Evolutionary conservation across 2,329 filamentous ascomycete genomes (phyloP).

Genomic region (Claviceps fusiformis): DNA sequence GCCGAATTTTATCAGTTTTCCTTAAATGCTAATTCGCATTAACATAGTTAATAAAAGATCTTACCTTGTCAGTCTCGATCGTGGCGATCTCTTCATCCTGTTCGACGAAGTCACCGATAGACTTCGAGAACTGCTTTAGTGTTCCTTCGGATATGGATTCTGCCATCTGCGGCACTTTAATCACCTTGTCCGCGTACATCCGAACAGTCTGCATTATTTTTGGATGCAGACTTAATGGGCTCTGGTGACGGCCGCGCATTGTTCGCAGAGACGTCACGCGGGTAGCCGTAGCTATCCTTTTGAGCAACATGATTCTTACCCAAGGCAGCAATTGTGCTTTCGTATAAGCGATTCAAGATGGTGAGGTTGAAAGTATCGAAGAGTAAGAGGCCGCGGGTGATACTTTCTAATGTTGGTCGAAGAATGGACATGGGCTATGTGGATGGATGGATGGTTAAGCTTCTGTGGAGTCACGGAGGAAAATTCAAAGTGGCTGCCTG

Average conservation of each 20-base stretch:
- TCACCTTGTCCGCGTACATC: constrained; percentile 62
- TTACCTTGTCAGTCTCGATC: constrained; percentile 96
- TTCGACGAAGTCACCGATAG: constrained; percentile 87
- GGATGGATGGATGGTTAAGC: background rate
- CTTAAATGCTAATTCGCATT: background rate
- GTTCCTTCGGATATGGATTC: constrained; percentile 98
- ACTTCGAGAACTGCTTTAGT: constrained; percentile 85
- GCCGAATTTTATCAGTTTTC: background rate
- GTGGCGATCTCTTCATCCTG: constrained; percentile 96
- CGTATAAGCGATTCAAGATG: background rate
- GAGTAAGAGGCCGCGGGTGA: background rate
- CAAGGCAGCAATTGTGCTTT: background rate
- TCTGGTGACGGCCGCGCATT: constrained; percentile 11
- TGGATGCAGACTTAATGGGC: constrained; percentile 27
- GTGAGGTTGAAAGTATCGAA: background rate
- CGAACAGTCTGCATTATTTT: constrained; percentile 42
- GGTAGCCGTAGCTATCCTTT: constrained; percentile 28
- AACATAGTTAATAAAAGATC: constrained; percentile 2
- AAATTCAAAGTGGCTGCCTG: too few relatives aligned
- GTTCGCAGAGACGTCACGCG: constrained; percentile 31
- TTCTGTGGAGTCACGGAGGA: background rate
- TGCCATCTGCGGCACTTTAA: constrained; percentile 96
- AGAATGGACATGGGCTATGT: background rate
- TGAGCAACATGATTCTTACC: constrained; percentile 26
- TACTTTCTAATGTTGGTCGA: background rate